phyloP scores from a whole-genome alignment of 805 yeast genomes.

The Sugiyamaella smithiae region DNA sequence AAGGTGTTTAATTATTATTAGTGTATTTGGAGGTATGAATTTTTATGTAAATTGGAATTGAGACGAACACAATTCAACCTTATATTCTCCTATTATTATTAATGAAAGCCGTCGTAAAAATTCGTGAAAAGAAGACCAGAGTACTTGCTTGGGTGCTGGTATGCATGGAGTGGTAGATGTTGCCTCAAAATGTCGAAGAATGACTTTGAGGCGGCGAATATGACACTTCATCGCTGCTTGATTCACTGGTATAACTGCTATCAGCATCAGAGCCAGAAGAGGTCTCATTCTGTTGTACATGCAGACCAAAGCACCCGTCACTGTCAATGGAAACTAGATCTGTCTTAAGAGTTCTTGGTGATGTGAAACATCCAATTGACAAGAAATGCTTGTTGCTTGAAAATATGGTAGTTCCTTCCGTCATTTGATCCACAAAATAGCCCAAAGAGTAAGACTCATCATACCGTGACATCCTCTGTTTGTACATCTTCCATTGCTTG shows the following conservation, averaged over 20 bases:
- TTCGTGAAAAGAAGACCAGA: too few relatives aligned
- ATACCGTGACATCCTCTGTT: conserved; percentile 26
- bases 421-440: conserved; percentile 26
- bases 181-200: too few relatives aligned
- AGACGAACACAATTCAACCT: too few relatives aligned
- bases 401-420: conserved; percentile 25
- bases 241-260: conserved; percentile 9
- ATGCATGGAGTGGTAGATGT: too few relatives aligned
- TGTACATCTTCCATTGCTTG: conserved; percentile 30
- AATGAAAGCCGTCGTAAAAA: too few relatives aligned
- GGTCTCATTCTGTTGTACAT: conserved; percentile 20
- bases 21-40: too few relatives aligned
- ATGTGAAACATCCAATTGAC: conserved; percentile 22
- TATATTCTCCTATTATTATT: too few relatives aligned
- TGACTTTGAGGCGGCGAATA: conserved; percentile 16
- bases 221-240: conserved; percentile 11
- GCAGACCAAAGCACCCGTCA: conserved; percentile 35
- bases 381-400: conserved; percentile 30
- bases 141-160: too few relatives aligned
- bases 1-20: conserved; percentile 19
- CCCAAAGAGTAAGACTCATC: conserved; percentile 18
- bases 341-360: background rate
- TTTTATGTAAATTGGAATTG: too few relatives aligned
- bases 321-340: conserved; percentile 31
- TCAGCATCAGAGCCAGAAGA: conserved; percentile 10